Evolutionary conservation across 1,284 basidiomycete species (phyloP), one percentile per base, ranked within the genome.

Genomic region (Puccinia hordei): DNA sequence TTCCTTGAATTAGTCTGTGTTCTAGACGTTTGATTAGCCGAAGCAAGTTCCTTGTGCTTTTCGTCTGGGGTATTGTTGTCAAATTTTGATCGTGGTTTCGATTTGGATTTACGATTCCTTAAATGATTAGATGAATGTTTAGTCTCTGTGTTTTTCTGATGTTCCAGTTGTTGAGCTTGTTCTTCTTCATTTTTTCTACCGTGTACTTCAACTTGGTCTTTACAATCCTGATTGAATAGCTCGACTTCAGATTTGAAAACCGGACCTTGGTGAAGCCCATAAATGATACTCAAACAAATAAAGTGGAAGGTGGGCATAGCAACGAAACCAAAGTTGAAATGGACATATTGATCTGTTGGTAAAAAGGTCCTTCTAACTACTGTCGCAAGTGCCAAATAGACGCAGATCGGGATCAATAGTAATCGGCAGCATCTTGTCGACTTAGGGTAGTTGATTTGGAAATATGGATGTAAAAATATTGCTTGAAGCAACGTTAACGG

Each of bases 381-480:
- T 33, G 66, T 73, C 24, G 76, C 76, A 79, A 79, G n/a, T n/a
- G 76, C 66, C 53, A 79, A 41, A 71, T 79, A 79, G 44, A 71
- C 46, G 22, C 38, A 35, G n/a, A 79, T 44, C 17, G 76, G 76
- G 27, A 79, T 44, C 33, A 61, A 38, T n/a, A 68, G 41, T 55
- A 57, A 41, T 30, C 76, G 49, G 68, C 30, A 55, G 10, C 71
- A 53, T n/a, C 66, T 49, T 9, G 68, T 71, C 10, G 76, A 57
- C 33, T 38, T 71, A 15, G 76, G 76, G 35, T 66, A 71, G 35
- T 66, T 59, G 30, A 73, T 35, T 61, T 79, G 65, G 68, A 69
- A 72, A 35, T 79, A 71, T 27, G 76, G 76, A 72, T 79, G 76
- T 22, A 79, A 57, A 51, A 71, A 57, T 41, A 46, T 57, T n/a